Percentiles rank a stretch among this genome's conserved stretches.
These are phyloP conservation scores for Barbatosphaeria neglecta DNA, from an alignment of 495 filamentous ascomycete species.

Conservation along the genomic window DNA sequence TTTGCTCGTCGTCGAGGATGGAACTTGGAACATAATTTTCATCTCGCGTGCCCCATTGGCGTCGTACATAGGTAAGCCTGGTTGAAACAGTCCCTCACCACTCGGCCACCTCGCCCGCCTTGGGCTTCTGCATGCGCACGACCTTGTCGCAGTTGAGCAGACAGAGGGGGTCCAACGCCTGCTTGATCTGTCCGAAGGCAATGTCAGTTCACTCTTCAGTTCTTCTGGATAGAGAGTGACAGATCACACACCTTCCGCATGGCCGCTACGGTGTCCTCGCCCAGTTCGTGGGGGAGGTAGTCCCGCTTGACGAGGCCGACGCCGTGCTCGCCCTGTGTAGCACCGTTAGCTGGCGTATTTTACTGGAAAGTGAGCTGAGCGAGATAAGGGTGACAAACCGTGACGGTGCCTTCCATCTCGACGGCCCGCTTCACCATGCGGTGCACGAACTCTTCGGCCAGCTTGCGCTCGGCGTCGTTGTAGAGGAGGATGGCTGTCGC, in stretches of 20 bases:
- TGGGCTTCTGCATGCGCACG: slow-evolving; percentile 48
- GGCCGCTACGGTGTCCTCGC: slow-evolving; percentile 57
- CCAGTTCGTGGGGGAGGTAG: slow-evolving; percentile 64
- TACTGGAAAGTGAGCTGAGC: too few relatives aligned
- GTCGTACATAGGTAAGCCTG: too few relatives aligned
- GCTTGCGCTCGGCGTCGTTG: slow-evolving; percentile 49
- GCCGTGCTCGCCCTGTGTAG: slow-evolving; percentile 67
- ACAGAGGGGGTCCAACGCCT: slow-evolving; percentile 65
- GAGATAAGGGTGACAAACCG: slow-evolving; percentile 30
- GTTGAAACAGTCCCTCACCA: too few relatives aligned
- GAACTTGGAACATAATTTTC: too few relatives aligned
- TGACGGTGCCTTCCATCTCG: slow-evolving; percentile 74
- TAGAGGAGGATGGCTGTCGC: slow-evolving; percentile 56
- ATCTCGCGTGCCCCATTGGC: too few relatives aligned
- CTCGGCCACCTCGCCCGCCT: slow-evolving; percentile 35
- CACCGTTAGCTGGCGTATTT: too few relatives aligned
- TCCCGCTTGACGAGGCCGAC: slow-evolving; percentile 74
- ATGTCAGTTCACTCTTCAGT: not conserved
- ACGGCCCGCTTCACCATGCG: slow-evolving; percentile 76
- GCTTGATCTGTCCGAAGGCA: slow-evolving; percentile 45
- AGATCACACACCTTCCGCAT: slow-evolving; percentile 56
- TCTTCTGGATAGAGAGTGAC: not conserved
- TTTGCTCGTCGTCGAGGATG: too few relatives aligned
- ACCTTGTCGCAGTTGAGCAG: slow-evolving; percentile 77
- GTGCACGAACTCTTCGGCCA: slow-evolving; percentile 61